These are phyloP conservation scores for Talaromyces proteolyticus DNA, from an alignment of 495 filamentous ascomycete species.

Conservation along the genomic window DNA sequence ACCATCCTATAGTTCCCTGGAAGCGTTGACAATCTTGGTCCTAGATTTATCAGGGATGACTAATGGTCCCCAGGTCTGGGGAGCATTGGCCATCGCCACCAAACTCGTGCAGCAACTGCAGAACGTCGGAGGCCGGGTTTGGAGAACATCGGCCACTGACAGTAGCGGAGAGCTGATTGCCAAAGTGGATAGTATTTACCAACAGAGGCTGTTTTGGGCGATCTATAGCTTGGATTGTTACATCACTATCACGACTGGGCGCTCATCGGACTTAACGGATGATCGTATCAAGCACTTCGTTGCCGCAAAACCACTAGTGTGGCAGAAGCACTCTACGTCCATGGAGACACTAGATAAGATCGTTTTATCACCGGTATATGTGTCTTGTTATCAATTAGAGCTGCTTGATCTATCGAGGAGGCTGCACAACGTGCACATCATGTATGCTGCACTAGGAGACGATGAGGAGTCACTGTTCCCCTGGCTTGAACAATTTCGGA, in stretches of 20 bases:
- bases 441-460: neutral
- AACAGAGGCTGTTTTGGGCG: neutral
- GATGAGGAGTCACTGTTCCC: neutral
- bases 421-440: neutral
- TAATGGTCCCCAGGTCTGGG: slow-evolving; percentile 1
- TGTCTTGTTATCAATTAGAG: neutral
- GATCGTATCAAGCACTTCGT: neutral
- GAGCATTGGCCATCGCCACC: neutral
- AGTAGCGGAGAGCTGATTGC: neutral
- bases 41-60: slow-evolving; percentile 1
- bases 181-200: neutral
- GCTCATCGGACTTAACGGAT: neutral
- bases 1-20: neutral
- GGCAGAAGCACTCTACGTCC: neutral
- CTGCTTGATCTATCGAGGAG: neutral
- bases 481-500: neutral
- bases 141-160: neutral
- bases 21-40: slow-evolving; percentile 1
- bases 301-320: neutral
- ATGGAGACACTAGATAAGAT: neutral
- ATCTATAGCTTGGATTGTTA: neutral
- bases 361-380: too few relatives aligned
- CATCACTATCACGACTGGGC: neutral
- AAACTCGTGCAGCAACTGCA: neutral
- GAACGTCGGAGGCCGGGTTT: neutral